Evolutionary conservation across 495 filamentous ascomycete species (phyloP).

Genomic region (Parmelia sp.): DNA sequence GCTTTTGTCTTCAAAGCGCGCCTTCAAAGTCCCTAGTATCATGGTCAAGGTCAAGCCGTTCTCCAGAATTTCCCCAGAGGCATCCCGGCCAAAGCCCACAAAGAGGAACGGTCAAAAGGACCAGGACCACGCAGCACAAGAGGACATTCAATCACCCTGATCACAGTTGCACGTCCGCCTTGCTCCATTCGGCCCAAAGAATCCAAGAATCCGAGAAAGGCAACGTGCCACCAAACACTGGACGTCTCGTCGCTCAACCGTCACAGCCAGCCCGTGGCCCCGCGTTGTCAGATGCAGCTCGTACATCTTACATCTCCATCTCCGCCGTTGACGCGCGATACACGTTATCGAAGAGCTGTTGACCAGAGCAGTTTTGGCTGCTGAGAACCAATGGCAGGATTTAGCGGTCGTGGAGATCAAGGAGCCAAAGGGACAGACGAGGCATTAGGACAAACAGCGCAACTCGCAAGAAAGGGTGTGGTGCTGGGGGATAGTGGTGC

Average conservation of each 20-base stretch:
- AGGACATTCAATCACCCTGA: slow-evolving; percentile 12
- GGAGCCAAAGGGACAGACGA: slow-evolving; percentile 1
- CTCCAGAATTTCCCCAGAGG: slow-evolving; percentile 30
- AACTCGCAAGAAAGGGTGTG: background rate
- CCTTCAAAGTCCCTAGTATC: slow-evolving; percentile 27
- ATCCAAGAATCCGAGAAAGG: slow-evolving; percentile 34
- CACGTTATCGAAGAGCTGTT: too few relatives aligned
- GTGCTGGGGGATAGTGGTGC: background rate
- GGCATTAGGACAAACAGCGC: background rate
- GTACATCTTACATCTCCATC: too few relatives aligned
- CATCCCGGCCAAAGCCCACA: slow-evolving; percentile 29
- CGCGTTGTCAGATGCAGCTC: too few relatives aligned
- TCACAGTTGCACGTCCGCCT: background rate
- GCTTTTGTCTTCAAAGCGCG: slow-evolving; percentile 1
- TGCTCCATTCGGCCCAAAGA: slow-evolving; percentile 28
- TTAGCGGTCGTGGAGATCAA: slow-evolving; percentile 4
- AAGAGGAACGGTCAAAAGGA: background rate
- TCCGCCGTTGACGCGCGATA: too few relatives aligned
- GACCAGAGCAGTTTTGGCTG: too few relatives aligned
- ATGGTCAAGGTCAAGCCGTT: slow-evolving; percentile 34
- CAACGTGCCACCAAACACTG: slow-evolving; percentile 32
- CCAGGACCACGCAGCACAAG: slow-evolving; percentile 10
- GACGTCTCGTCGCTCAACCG: too few relatives aligned
- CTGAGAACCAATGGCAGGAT: slow-evolving; percentile 26
- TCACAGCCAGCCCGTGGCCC: too few relatives aligned